Conservation (phyloP, 352 stramenopile species). For the Phytopythium sindhum region DNA sequence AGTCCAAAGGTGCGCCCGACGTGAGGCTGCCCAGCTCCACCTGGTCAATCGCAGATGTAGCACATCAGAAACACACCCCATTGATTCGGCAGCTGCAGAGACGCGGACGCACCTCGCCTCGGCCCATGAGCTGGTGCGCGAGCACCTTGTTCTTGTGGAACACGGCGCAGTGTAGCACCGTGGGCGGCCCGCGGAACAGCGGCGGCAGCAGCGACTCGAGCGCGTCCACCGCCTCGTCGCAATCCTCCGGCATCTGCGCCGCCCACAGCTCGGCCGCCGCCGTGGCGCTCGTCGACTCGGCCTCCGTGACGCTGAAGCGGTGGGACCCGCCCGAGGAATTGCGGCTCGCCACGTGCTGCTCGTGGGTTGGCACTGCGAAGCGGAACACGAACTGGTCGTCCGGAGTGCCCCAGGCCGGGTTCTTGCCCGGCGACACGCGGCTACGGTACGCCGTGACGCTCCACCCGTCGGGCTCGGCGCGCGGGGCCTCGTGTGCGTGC, state of each 20-base stretch:
- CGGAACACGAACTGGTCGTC: slow-evolving; percentile 71
- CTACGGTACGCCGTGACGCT: slow-evolving; percentile 74
- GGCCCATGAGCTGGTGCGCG: slow-evolving; percentile 75
- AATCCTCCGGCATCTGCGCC: slow-evolving; percentile 23
- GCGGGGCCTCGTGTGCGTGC: slow-evolving; percentile 23
- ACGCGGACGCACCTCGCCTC: slow-evolving; percentile 36
- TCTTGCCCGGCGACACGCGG: slow-evolving; percentile 36
- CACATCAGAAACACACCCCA: not conserved
- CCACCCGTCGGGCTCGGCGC: slow-evolving; percentile 58
- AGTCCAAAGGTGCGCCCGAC: slow-evolving; percentile 57
- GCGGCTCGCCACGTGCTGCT: slow-evolving; percentile 29
- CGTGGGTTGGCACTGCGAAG: slow-evolving; percentile 74
- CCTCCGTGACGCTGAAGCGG: not conserved
- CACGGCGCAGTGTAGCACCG: slow-evolving; percentile 53
- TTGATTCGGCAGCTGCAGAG: not conserved
- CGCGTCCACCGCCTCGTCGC: slow-evolving; percentile 27
- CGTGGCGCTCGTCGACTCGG: slow-evolving; percentile 13
- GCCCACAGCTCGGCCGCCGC: slow-evolving; percentile 45
- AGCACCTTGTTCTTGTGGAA: slow-evolving; percentile 83
- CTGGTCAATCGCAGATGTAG: slow-evolving; percentile 15
- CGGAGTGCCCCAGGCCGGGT: slow-evolving; percentile 43
- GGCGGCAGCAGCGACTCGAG: slow-evolving; percentile 63
- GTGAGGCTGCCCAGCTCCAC: slow-evolving; percentile 49
- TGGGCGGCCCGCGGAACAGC: slow-evolving; percentile 55
- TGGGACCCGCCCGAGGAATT: slow-evolving; percentile 9